phyloP scores from a whole-genome alignment of 176 grass and related monocot genomes.

The Aegilops umbellulata region DNA sequence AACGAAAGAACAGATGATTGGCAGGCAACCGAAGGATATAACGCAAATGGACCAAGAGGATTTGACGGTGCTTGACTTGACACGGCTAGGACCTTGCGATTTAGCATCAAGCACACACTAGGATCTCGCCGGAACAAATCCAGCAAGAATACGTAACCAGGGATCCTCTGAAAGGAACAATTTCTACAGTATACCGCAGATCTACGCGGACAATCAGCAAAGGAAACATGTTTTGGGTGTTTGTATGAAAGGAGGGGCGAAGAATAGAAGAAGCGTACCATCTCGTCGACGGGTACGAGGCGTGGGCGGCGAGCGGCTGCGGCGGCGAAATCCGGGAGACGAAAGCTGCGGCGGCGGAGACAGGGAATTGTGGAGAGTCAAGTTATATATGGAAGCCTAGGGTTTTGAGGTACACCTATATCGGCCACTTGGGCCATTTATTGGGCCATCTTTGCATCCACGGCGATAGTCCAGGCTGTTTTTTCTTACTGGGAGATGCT shows the following conservation, averaged over 20 bases:
- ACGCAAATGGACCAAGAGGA: neutral
- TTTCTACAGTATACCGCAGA: neutral
- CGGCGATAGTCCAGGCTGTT: too few species aligned
- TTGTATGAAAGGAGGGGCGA: neutral
- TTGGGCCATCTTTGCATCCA: neutral
- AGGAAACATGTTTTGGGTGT: neutral
- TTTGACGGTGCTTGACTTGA: neutral
- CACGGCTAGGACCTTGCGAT: neutral
- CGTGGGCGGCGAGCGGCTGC: neutral
- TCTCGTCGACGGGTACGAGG: conserved; percentile 12
- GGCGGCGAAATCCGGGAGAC: neutral
- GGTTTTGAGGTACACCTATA: neutral
- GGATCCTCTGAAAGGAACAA: neutral
- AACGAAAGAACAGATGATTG: neutral
- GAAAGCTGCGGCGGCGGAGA: neutral
- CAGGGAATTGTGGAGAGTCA: neutral
- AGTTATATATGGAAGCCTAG: neutral
- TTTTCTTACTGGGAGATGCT: too few species aligned
- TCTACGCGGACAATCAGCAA: neutral
- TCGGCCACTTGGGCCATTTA: neutral
- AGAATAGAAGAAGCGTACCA: conserved; percentile 26
- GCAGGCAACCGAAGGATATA: neutral
- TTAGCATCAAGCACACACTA: neutral
- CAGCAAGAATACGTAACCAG: neutral
- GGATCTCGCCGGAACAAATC: neutral